Evolutionary conservation across 345 rosid genomes (phyloP), one percentile per base, ranked within the genome.

Genomic region (Citrus unshiu): DNA sequence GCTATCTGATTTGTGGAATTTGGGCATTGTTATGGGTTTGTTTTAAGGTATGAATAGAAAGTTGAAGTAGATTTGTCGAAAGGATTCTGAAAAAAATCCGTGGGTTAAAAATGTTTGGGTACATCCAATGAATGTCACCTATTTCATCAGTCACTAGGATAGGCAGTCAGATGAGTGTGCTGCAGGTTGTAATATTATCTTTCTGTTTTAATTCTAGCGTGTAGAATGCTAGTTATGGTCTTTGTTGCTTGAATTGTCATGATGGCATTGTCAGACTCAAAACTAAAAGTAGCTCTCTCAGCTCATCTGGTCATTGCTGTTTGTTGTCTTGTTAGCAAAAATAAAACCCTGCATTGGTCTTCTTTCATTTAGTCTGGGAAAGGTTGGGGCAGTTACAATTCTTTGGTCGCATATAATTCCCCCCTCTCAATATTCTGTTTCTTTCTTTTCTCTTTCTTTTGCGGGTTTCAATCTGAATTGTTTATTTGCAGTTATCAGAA

Each of bases 401-500:
- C 29, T 54, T 43, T 62, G 40, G 60, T 56, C 6, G 6, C 68
- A 21, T 43, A 2, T 10, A 63, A 43, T 74, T 18, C 8, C 29
- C 9, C 30, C 7, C 21, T 58, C 8, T 7, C 34, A 58, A 40
- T 25, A 6, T 9, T 46, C 24, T 16, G 3, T 24, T 32, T 54
- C 12, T 22, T 51, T 32, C 43, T 57, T 58, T 35, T 35, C 58
- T 5, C 34, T 35, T 22, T 13, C 21, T 27, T 37, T 37, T 76
- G n/a, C 10, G 56, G 65, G 37, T 56, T 34, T 34, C 32, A 39
- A 25, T 60, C 62, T 29, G 70, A 25, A 39, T 14, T 63, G 30
- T 25, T 25, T 27, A 37, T 78, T 77, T 74, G 24, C 85, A 96
- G 98, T 89, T 96, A 24, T 96, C 99, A 49, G 95, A 96, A 81